Conservation (phyloP, 2,329 filamentous ascomycete genomes). For the Aspergillus sp. region DNA sequence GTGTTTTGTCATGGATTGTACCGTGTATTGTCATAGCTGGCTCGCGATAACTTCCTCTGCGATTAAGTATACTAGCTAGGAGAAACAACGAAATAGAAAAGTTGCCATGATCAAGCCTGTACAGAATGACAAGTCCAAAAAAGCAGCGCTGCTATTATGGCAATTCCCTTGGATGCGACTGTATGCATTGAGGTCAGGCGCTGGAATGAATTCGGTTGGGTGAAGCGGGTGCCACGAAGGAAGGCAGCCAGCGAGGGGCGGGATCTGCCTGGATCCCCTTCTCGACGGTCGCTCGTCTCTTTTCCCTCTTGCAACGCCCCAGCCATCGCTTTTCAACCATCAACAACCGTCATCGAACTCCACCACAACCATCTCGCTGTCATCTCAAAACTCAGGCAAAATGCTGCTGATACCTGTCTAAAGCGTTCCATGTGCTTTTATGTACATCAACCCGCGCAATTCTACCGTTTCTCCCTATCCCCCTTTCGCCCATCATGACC, state of each 20-base stretch:
- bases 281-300: not conserved
- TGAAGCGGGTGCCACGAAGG: not conserved
- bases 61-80: not conserved
- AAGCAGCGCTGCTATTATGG: no score
- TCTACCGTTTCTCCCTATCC: not conserved
- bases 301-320: not conserved
- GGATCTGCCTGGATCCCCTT: not conserved
- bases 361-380: constrained; percentile 10
- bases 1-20: not conserved
- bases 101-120: no score
- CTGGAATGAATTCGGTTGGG: not conserved
- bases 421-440: not conserved
- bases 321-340: not conserved
- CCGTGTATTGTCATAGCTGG: not conserved
- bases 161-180: no score
- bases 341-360: constrained; percentile 3
- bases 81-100: no score
- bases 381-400: constrained; percentile 13
- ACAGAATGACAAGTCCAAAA: no score
- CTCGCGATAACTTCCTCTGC: not conserved
- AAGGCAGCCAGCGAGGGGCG: not conserved
- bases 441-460: not conserved
- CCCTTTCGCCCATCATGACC: constrained; percentile 30
- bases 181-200: not conserved
- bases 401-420: constrained; percentile 12